phyloP scores from a whole-genome alignment of 345 rosid species.

The Rhodamnia argentea region DNA sequence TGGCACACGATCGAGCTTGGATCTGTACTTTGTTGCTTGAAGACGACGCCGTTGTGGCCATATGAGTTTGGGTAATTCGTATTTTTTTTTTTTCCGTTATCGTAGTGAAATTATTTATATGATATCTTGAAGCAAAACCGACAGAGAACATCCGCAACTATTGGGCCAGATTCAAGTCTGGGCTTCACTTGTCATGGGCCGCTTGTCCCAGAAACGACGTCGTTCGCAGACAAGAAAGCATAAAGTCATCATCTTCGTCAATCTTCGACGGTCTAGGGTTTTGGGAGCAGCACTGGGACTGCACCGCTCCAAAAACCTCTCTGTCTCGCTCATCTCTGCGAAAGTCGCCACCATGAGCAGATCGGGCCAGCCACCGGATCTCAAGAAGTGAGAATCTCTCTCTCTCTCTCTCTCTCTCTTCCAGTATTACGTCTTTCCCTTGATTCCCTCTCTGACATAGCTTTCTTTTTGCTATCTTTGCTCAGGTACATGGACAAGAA shows the following conservation, averaged over 20 bases:
- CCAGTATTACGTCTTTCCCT: neutral
- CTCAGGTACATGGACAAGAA: conserved; percentile 21
- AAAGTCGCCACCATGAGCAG: conserved; percentile 12
- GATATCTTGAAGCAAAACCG: too few relatives aligned
- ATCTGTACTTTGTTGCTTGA: too few relatives aligned
- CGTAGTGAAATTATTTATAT: too few relatives aligned
- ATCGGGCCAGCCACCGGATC: conserved; percentile 22
- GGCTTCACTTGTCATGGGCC: neutral
- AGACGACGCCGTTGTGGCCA: neutral
- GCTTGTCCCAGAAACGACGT: neutral
- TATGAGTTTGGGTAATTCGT: neutral
- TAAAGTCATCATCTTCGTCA: neutral
- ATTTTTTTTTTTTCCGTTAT: neutral
- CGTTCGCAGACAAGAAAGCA: neutral
- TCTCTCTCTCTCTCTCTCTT: neutral
- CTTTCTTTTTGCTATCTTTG: neutral
- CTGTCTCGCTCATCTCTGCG: neutral
- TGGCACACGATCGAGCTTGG: too few relatives aligned
- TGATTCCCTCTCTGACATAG: neutral
- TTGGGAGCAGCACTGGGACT: neutral
- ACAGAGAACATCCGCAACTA: neutral
- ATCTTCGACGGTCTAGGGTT: neutral
- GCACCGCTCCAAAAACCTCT: neutral
- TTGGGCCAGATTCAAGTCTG: neutral
- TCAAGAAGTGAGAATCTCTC: conserved; percentile 11